Conservation (phyloP, 495 filamentous ascomycete species). For the Penicillium ucsense region DNA sequence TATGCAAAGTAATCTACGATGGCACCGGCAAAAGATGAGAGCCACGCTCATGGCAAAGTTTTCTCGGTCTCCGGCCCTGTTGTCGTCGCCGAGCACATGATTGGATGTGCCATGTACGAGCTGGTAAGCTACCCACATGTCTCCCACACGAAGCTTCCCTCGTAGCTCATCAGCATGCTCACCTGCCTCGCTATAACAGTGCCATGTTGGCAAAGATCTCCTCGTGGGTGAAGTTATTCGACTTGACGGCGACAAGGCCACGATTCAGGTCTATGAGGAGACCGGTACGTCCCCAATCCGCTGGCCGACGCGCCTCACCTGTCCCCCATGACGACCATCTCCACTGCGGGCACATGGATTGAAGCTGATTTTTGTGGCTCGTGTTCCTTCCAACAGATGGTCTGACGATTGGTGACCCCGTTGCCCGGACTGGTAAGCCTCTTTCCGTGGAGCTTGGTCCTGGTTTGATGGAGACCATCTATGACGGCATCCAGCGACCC, state of each 20-base stretch:
- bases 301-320: constrained; percentile 3
- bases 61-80: constrained; percentile 64
- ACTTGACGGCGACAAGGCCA: constrained; percentile 88
- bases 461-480: constrained; percentile 97
- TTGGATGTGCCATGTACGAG: constrained; percentile 99
- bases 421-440: constrained; percentile 82
- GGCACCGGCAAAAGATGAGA: constrained; percentile 40
- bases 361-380: constrained; percentile 6
- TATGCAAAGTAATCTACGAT: constrained; percentile 41
- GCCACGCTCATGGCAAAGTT: constrained; percentile 47
- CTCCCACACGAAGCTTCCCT: constrained; percentile 2
- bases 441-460: constrained; percentile 95
- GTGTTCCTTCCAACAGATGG: constrained; percentile 50
- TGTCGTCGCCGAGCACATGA: constrained; percentile 95
- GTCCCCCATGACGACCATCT: background rate
- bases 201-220: constrained; percentile 78
- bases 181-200: constrained; percentile 34
- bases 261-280: constrained; percentile 98
- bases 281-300: constrained; percentile 53
- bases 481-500: constrained; percentile 97
- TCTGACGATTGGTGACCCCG: constrained; percentile 92
- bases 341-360: background rate
- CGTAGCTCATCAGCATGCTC: constrained; percentile 2
- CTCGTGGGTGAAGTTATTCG: constrained; percentile 97
- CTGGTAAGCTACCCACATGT: constrained; percentile 47